A percentile compares a stretch with the other conserved stretches of the same genome.
Evolutionary conservation across 1,139 yeast species (phyloP).

Genomic region (Taphrina communis): DNA sequence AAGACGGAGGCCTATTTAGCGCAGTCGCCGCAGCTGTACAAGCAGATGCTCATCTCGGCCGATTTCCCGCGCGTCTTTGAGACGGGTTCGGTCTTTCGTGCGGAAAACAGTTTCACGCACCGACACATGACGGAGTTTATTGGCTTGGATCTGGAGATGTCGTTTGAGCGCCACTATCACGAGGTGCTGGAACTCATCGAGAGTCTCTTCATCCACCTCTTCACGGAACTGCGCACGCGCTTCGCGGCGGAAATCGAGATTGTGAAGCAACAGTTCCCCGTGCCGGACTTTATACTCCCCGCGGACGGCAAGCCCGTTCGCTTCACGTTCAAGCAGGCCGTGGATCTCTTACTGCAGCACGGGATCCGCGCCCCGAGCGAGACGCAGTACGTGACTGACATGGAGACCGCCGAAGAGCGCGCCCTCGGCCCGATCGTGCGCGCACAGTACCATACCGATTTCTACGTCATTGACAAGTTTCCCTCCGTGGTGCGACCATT

Average conservation of each 20-base stretch:
- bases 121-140: constrained; percentile 99
- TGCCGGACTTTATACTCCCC: constrained; percentile 94
- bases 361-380: constrained; percentile 57
- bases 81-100: constrained; percentile 97
- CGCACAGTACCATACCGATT: constrained; percentile 94
- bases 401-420: constrained; percentile 92
- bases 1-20: constrained; percentile 92
- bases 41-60: constrained; percentile 96
- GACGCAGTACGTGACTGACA: constrained; percentile 56
- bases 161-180: constrained; percentile 96
- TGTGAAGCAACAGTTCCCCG: constrained; percentile 95
- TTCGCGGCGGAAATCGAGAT: constrained; percentile 82
- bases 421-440: constrained; percentile 87
- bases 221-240: constrained; percentile 78
- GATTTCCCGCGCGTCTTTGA: constrained; percentile 96
- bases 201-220: constrained; percentile 86
- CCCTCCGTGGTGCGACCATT: constrained; percentile 96
- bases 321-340: constrained; percentile 87
- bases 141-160: constrained; percentile 97
- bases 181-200: constrained; percentile 85
- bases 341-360: constrained; percentile 77
- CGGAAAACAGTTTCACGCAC: constrained; percentile 98
- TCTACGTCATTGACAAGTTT: constrained; percentile 96
- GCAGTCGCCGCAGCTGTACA: constrained; percentile 96
- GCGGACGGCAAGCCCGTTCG: constrained; percentile 81